A percentile compares a stretch with the other conserved stretches of the same genome.
These are phyloP conservation scores for Kluyveromyces sp. DNA, from an alignment of 1,139 yeast genomes.

Conservation along the genomic window DNA sequence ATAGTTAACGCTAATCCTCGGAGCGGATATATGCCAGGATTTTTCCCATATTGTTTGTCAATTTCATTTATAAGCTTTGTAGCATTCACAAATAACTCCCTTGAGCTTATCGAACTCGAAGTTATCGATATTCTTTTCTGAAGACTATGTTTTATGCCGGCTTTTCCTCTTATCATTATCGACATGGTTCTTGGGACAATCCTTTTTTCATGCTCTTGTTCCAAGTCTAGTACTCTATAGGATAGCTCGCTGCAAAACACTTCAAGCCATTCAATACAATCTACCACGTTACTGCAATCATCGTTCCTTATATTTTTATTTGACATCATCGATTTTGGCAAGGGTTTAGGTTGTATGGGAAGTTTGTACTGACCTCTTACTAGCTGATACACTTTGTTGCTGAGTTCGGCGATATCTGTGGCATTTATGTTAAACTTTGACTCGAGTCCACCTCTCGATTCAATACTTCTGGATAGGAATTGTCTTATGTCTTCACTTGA, in stretches of 20 bases:
- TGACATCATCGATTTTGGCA: constrained; percentile 81
- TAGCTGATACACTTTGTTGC: constrained; percentile 49
- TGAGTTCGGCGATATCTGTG: constrained; percentile 28
- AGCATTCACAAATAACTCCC: constrained; percentile 35
- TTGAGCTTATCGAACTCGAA: constrained; percentile 13
- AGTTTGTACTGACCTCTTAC: constrained; percentile 55
- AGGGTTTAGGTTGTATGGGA: constrained; percentile 50
- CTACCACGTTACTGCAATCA: constrained; percentile 48
- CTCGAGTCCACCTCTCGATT: constrained; percentile 3
- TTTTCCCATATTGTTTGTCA: constrained; percentile 28
- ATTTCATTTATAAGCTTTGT: constrained; percentile 35
- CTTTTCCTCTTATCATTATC: constrained; percentile 31
- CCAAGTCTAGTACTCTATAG: constrained; percentile 63
- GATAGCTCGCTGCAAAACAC: constrained; percentile 77
- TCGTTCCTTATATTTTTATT: constrained; percentile 64
- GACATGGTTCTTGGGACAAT: constrained; percentile 49
- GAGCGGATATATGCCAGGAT: constrained; percentile 39
- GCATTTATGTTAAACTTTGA: constrained; percentile 26
- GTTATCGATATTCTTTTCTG: constrained; percentile 17
- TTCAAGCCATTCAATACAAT: constrained; percentile 69
- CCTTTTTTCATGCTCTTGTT: constrained; percentile 48
- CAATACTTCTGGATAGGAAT: constrained; percentile 23
- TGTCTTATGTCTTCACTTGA: constrained; percentile 29
- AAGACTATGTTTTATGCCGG: constrained; percentile 31
- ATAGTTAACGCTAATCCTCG: constrained; percentile 44